Evolutionary conservation across 164 flowering plant genomes (phyloP), one percentile per base, ranked within the genome.

Genomic region (Hamamelis virginiana): DNA sequence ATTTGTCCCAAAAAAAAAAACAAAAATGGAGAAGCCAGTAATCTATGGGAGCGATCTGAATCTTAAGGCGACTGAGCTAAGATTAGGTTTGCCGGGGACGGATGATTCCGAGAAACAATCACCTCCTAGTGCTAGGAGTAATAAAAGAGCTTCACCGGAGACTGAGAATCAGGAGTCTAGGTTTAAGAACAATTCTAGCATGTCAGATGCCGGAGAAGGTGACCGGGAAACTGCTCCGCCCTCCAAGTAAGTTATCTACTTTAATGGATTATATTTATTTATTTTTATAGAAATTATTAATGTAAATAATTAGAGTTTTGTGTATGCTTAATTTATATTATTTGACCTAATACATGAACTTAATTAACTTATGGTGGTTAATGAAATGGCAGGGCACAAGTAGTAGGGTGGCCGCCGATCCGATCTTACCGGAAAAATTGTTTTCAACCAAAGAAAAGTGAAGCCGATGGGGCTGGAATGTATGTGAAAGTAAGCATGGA

Each of bases 391-490:
- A 91, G 97, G 80, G 85, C 84, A 58, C 94, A 86, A 77, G 80
- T 89, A 0, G 91, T 88, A 9, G 97, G 97, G n/a, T 91, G 97
- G 97, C 97, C 94, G 41, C 97, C 97, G 43, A 65, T 91, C 16
- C 44, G 92, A 66, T 84, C 92, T 2, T 85, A 78, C 74, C 62
- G 91, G 81, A 91, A 83, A 66, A 88, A 84, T 58, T 76, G 43
- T 26, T 57, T 89, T 57, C 84, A 81, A 50, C 56, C 69, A 15
- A 83, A 80, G 84, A 83, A 77, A 47, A 50, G 50, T 0, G 90
- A 85, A n/a, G 76, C 59, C 1, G 84, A 81, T 14, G 76, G 63
- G 0, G 67, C 72, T 0, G 90, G 85, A 57, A 75, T 77, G 63
- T 88, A 65, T 69, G 89, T 89, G 74, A 88, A 89, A 76, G 92